Conservation (phyloP, 352 stramenopile species). For the Phytophthora pisi region DNA sequence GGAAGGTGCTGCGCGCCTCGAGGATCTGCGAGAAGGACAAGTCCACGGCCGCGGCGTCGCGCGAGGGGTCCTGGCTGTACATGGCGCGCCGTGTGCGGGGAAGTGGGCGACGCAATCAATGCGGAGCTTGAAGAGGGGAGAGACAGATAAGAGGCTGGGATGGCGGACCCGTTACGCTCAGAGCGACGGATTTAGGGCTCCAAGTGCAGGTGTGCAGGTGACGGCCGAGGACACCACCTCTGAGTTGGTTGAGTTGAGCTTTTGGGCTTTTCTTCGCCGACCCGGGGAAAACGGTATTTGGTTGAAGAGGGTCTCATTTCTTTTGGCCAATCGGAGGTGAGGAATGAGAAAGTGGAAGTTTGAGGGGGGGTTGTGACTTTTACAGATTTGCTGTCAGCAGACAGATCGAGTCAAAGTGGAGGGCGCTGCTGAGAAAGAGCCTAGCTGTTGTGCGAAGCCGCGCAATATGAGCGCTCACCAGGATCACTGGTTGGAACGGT, state of each 20-base stretch:
- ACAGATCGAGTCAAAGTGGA: too few species aligned
- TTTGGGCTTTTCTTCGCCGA: background rate
- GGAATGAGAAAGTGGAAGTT: background rate
- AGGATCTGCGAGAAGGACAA: conserved; percentile 85
- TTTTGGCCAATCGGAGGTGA: background rate
- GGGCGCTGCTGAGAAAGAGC: too few species aligned
- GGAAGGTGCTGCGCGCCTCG: conserved; percentile 62
- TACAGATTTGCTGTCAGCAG: background rate
- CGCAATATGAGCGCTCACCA: background rate
- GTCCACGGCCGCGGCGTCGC: conserved; percentile 52
- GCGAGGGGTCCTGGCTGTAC: conserved; percentile 44
- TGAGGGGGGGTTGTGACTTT: background rate
- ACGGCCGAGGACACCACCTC: background rate
- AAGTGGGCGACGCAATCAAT: background rate
- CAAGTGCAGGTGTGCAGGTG: background rate
- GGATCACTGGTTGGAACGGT: background rate
- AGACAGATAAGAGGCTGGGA: conserved; percentile 8
- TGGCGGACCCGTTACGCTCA: conserved; percentile 1
- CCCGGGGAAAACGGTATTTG: conserved; percentile 1
- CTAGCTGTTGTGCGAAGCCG: background rate
- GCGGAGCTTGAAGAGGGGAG: background rate
- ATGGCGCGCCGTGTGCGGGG: conserved; percentile 23
- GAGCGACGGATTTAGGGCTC: background rate
- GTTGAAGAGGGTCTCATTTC: conserved; percentile 9
- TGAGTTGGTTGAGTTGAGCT: background rate